Base-by-base conservation (phyloP, 2,329 filamentous ascomycete species). In the Blastomyces gilchristii region DNA sequence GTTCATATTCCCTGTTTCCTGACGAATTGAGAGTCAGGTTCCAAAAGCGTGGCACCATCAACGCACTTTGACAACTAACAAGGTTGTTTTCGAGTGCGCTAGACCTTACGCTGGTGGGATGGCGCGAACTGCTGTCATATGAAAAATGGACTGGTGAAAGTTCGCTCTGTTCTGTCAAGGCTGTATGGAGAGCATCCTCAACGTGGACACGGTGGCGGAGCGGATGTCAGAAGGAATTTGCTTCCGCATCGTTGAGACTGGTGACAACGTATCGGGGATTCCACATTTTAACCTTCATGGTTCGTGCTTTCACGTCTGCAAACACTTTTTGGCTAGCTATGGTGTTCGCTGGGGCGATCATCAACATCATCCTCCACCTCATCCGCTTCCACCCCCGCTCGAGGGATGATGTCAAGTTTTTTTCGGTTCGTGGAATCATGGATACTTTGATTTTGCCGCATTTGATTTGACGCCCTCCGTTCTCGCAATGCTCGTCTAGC, bases 31-130 rank as follows among this genome's bases (percentile, higher is more conserved):
- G 57, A 47, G 22, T 59, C 41, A 47, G 41, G 57, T 41, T 41
- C 22, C 41, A 37, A 59, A 59, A 41, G 41, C 57, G 57, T 59
- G 57, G 57, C 57, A 59, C 57, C 57, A 59, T 59, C 57, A 47
- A 59, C 28, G 57, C 57, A 49, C 22, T 59, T 41, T 49, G 25
- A 47, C 41, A 59, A 31, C 39, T 47, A 41, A 59, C 57, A 59
- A 47, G 41, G 43, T 49, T 45, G 28, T 49, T 47, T 59, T 41
- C 43, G 28, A 47, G 57, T 47, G 41, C 57, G 28, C 57, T 59
- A 59, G 37, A 34, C 57, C 57, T 28, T 47, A 59, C 14, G 25
- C 57, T 14, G 31, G 18, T 49, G 41, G 57, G 57, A 31, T 59
- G 57, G 39, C 57, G 57, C 41, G 57, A 59, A 59, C 57, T 34